These are phyloP conservation scores for Scedosporium boydii DNA, from an alignment of 2,329 filamentous ascomycete species.

Conservation along the genomic window DNA sequence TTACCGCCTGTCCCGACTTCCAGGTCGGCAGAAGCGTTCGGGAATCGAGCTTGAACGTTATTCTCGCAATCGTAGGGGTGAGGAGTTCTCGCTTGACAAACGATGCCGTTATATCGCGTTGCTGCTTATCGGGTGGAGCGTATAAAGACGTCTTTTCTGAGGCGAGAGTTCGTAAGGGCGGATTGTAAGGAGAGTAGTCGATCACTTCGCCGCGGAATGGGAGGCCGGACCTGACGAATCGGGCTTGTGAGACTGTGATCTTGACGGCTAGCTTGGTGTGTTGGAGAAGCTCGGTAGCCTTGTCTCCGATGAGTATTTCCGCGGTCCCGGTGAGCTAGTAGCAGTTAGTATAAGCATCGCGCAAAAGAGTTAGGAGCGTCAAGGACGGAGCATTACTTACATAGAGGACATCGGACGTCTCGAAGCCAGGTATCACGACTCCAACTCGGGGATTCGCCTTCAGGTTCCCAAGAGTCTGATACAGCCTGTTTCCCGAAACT, in stretches of 20 bases:
- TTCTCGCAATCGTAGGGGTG: slow-evolving; percentile 58
- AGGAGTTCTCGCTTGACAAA: slow-evolving; percentile 50
- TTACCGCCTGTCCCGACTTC: slow-evolving; percentile 62
- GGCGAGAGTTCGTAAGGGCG: slow-evolving; percentile 54
- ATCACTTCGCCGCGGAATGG: slow-evolving; percentile 54
- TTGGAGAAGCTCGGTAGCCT: slow-evolving; percentile 54
- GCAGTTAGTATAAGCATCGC: neutral
- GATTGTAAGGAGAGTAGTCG: slow-evolving; percentile 70
- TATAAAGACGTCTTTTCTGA: slow-evolving; percentile 37
- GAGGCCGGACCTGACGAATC: slow-evolving; percentile 55
- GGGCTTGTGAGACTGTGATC: slow-evolving; percentile 50
- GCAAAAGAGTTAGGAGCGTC: neutral
- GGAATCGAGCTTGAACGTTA: slow-evolving; percentile 35
- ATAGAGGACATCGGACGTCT: slow-evolving; percentile 64
- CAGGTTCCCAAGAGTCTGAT: slow-evolving; percentile 76
- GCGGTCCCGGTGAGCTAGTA: slow-evolving; percentile 51
- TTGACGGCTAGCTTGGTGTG: slow-evolving; percentile 65
- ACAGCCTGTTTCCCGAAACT: slow-evolving; percentile 71
- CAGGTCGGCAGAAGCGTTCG: slow-evolving; percentile 29
- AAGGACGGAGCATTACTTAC: slow-evolving; percentile 7
- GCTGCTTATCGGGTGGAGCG: neutral
- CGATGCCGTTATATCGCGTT: slow-evolving; percentile 31
- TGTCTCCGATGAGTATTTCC: slow-evolving; percentile 53
- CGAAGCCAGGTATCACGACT: slow-evolving; percentile 64
- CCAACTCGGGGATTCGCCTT: slow-evolving; percentile 57